Evolutionary conservation across 192 early-diverging fungal species (phyloP).

Genomic region (Linnemannia elongata): DNA sequence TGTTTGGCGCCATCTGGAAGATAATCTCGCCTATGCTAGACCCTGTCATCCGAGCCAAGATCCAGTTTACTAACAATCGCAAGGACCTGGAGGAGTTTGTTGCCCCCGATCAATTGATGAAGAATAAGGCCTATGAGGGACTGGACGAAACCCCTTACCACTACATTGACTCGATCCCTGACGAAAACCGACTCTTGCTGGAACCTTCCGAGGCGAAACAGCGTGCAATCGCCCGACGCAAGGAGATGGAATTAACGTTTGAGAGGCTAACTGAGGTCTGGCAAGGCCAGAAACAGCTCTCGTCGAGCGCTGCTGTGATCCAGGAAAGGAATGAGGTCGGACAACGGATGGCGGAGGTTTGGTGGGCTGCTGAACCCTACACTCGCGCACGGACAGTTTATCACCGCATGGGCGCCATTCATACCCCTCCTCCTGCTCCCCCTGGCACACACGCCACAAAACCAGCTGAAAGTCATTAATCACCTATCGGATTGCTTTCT

Average conservation of each 20-base stretch:
- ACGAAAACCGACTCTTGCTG: slow-evolving; percentile 19
- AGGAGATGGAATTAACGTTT: slow-evolving; percentile 53
- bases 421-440: background rate
- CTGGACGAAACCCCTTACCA: slow-evolving; percentile 34
- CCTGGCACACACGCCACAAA: background rate
- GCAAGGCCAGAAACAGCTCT: slow-evolving; percentile 54
- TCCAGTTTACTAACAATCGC: slow-evolving; percentile 74
- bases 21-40: slow-evolving; percentile 86
- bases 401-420: slow-evolving; percentile 41
- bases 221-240: slow-evolving; percentile 19
- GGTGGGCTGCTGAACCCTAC: slow-evolving; percentile 45
- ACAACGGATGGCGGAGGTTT: slow-evolving; percentile 31
- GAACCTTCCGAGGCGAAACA: slow-evolving; percentile 41
- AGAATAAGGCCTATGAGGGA: slow-evolving; percentile 30
- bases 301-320: slow-evolving; percentile 39
- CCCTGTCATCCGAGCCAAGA: slow-evolving; percentile 89
- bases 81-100: slow-evolving; percentile 77
- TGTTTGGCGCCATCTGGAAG: slow-evolving; percentile 84
- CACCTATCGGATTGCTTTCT: background rate
- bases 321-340: slow-evolving; percentile 50
- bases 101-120: slow-evolving; percentile 46
- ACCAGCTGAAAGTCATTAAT: background rate
- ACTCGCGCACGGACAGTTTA: slow-evolving; percentile 44
- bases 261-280: slow-evolving; percentile 51
- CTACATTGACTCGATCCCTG: slow-evolving; percentile 10